Percentiles rank a stretch among this genome's conserved stretches.
phyloP scores from a whole-genome alignment of 2,329 filamentous ascomycete species.

The Penicillium sp. region DNA sequence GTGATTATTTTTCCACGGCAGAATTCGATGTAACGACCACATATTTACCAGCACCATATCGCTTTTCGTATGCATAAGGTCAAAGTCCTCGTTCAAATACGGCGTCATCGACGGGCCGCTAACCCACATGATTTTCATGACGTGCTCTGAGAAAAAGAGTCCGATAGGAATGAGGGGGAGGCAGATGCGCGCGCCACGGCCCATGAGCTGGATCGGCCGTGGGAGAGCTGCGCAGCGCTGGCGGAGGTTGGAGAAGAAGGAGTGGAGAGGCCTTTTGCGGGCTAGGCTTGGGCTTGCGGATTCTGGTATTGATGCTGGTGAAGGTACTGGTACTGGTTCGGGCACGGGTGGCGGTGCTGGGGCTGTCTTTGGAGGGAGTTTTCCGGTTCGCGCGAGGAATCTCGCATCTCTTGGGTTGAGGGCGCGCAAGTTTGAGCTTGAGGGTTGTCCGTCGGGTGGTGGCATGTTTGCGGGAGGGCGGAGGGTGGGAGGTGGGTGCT shows the following conservation, averaged over 20 bases:
- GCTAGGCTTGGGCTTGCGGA: constrained; percentile 13
- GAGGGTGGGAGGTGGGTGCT: not conserved
- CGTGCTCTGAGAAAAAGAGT: constrained; percentile 44
- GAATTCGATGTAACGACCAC: constrained; percentile 54
- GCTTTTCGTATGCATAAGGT: constrained; percentile 41
- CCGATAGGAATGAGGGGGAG: constrained; percentile 41
- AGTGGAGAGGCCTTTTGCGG: constrained; percentile 16
- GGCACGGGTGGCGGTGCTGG: not conserved
- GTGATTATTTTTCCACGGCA: constrained; percentile 51
- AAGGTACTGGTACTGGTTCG: not conserved
- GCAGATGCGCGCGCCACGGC: constrained; percentile 32
- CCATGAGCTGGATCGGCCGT: constrained; percentile 26
- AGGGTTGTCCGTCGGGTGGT: constrained; percentile 9
- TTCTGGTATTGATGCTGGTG: constrained; percentile 7
- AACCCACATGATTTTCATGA: constrained; percentile 46
- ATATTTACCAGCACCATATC: constrained; percentile 49
- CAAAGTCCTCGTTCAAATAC: constrained; percentile 68
- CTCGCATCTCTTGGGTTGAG: constrained; percentile 24
- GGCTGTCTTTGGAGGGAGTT: constrained; percentile 1
- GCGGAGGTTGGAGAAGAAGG: constrained; percentile 31
- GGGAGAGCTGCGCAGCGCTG: constrained; percentile 33
- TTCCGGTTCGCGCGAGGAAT: constrained; percentile 9
- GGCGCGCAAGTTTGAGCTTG: constrained; percentile 21
- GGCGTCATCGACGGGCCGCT: constrained; percentile 71
- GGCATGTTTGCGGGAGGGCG: constrained; percentile 8